Percentiles rank a stretch among this genome's conserved stretches.
Evolutionary conservation across 345 rosid genomes (phyloP).

Genomic region (Mallotus nudiflorus): DNA sequence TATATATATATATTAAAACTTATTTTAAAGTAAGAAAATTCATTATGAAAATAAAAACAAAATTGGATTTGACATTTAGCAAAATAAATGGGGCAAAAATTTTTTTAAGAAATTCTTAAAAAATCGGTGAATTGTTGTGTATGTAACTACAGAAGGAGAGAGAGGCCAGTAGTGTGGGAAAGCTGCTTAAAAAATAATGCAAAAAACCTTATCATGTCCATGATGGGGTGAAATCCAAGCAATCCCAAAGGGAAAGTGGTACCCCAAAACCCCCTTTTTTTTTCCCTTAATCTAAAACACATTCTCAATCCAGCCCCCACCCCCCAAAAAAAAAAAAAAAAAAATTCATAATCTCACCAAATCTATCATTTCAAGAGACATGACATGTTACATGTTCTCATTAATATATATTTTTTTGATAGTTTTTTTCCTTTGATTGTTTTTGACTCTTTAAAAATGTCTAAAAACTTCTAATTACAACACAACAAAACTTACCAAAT

Average conservation of each 20-base stretch:
- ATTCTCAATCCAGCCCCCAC: no score
- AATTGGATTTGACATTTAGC: no score
- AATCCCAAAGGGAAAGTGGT: constrained; percentile 46
- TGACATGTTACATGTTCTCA: background rate
- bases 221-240: constrained; percentile 80
- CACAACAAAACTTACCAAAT: constrained; percentile 1
- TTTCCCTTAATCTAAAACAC: background rate
- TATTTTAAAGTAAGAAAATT: no score
- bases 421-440: background rate
- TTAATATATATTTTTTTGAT: background rate
- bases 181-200: background rate
- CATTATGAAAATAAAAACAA: no score
- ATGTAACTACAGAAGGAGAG: no score
- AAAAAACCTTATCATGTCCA: constrained; percentile 14
- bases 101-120: no score
- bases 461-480: background rate
- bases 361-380: constrained; percentile 16
- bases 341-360: background rate
- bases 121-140: no score
- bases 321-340: background rate
- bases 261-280: constrained; percentile 22
- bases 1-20: no score
- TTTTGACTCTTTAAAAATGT: background rate
- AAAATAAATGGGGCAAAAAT: background rate
- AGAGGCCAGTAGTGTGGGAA: background rate